Percentiles rank a stretch among this genome's conserved stretches.
Evolutionary conservation across 2,329 filamentous ascomycete species (phyloP).

Genomic region (Scedosporium apiospermum): DNA sequence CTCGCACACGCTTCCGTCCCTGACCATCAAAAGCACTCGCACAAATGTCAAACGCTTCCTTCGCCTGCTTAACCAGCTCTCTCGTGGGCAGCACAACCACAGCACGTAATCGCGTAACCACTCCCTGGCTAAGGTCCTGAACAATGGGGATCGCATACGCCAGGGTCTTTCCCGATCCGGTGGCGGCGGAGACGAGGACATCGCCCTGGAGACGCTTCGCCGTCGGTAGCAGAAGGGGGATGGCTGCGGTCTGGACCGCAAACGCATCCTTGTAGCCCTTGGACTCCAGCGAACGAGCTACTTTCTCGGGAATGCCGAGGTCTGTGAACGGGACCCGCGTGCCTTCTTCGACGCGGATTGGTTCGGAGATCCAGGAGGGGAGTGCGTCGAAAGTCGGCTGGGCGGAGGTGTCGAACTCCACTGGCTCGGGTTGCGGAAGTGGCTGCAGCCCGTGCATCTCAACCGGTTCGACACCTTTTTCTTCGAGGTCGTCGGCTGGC

Average conservation of each 20-base stretch:
- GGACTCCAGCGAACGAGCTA: conserved; percentile 52
- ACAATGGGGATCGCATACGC: conserved; percentile 85
- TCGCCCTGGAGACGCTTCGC: conserved; percentile 59
- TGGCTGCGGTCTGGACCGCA: conserved; percentile 38
- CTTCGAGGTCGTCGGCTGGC: conserved; percentile 8
- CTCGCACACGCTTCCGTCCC: conserved; percentile 57
- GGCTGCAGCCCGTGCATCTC: conserved; percentile 67
- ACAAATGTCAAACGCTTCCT: conserved; percentile 68
- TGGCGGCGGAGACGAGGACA: conserved; percentile 82
- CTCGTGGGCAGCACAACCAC: conserved; percentile 84
- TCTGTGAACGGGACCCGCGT: conserved; percentile 50
- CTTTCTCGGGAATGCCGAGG: conserved; percentile 52
- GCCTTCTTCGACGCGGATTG: conserved; percentile 57
- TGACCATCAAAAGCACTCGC: conserved; percentile 48
- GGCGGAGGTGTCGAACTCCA: conserved; percentile 40
- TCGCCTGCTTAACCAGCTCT: conserved; percentile 80
- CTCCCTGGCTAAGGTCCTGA: conserved; percentile 58
- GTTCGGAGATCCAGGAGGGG: conserved; percentile 70
- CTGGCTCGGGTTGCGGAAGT: conserved; percentile 65
- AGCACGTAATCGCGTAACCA: conserved; percentile 60
- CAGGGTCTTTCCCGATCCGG: conserved; percentile 90
- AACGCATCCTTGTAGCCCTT: conserved; percentile 39
- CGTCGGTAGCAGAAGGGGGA: conserved; percentile 68
- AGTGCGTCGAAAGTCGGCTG: conserved; percentile 67
- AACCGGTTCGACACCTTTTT: conserved; percentile 18